Evolutionary conservation across 1,139 yeast genomes (phyloP).

Genomic region (Protomyces inundatus): DNA sequence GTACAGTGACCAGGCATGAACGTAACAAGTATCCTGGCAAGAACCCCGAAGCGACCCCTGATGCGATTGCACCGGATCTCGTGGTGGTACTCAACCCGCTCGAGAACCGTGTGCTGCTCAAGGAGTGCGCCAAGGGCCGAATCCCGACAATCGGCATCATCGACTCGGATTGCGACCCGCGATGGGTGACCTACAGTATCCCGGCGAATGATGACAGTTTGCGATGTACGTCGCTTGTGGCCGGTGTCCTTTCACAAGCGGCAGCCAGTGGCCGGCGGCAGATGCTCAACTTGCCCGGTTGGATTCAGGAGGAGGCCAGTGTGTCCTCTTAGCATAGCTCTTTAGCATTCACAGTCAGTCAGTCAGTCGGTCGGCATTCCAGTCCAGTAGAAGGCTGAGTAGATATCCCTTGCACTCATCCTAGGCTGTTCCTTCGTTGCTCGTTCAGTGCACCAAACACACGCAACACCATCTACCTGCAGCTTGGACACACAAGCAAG

Average conservation of each 20-base stretch:
- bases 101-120: conserved; percentile 73
- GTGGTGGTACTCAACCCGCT: conserved; percentile 82
- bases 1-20: conserved; percentile 39
- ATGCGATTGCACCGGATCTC: conserved; percentile 70
- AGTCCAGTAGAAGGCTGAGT: too few species aligned
- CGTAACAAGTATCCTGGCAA: conserved; percentile 12
- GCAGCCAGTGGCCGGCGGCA: conserved; percentile 60
- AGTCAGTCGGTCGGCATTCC: too few species aligned
- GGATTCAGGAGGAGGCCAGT: conserved; percentile 13
- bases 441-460: too few species aligned
- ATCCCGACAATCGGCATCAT: conserved; percentile 91
- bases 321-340: too few species aligned
- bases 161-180: conserved; percentile 90
- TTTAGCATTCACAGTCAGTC: neutral
- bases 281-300: neutral
- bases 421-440: too few species aligned
- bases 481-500: too few species aligned
- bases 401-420: too few species aligned
- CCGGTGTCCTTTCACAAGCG: conserved; percentile 79
- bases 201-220: conserved; percentile 95
- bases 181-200: conserved; percentile 82
- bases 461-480: too few species aligned
- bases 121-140: conserved; percentile 74
- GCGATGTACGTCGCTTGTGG: conserved; percentile 69
- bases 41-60: conserved; percentile 32